Percentiles rank a stretch among this genome's conserved stretches.
Evolutionary conservation across 306 rosid genomes (phyloP).

Genomic region (Canavalia gladiata): DNA sequence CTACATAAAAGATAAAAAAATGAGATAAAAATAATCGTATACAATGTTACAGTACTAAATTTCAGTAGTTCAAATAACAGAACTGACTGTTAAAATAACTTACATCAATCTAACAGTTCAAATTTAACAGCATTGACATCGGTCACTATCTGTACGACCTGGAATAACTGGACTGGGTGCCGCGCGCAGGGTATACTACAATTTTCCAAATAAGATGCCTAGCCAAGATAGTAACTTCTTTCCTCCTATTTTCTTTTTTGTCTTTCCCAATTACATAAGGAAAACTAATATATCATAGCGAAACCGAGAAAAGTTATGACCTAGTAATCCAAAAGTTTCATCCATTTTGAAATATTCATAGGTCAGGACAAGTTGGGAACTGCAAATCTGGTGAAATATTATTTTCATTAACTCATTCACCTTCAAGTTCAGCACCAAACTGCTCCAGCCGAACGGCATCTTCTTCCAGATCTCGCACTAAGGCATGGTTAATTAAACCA

Average conservation of each 20-base stretch:
- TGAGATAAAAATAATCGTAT: too few species aligned
- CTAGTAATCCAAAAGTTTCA: slow-evolving; percentile 33
- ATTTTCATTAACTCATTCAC: slow-evolving; percentile 55
- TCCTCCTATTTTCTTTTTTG: slow-evolving; percentile 21
- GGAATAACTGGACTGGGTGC: slow-evolving; percentile 4
- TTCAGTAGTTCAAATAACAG: too few species aligned
- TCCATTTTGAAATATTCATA: slow-evolving; percentile 33
- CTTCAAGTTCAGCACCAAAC: slow-evolving; percentile 94
- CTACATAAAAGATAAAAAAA: too few species aligned
- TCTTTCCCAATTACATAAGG: slow-evolving; percentile 28
- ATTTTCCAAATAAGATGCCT: slow-evolving; percentile 28
- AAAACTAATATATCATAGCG: slow-evolving; percentile 39
- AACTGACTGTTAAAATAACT: slow-evolving; percentile 22
- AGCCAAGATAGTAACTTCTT: slow-evolving; percentile 37
- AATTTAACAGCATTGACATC: slow-evolving; percentile 22
- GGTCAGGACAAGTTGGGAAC: slow-evolving; percentile 21
- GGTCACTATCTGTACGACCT: slow-evolving; percentile 29
- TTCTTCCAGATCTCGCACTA: slow-evolving; percentile 70
- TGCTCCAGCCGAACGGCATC: slow-evolving; percentile 85
- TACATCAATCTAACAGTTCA: slow-evolving; percentile 14
- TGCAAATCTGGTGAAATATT: slow-evolving; percentile 8
- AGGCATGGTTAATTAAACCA: slow-evolving; percentile 80
- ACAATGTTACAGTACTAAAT: too few species aligned
- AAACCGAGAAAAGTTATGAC: slow-evolving; percentile 35
- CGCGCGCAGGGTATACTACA: slow-evolving; percentile 16